phyloP scores from a whole-genome alignment of 1,284 basidiomycete genomes.

The Farysia itapuensis region DNA sequence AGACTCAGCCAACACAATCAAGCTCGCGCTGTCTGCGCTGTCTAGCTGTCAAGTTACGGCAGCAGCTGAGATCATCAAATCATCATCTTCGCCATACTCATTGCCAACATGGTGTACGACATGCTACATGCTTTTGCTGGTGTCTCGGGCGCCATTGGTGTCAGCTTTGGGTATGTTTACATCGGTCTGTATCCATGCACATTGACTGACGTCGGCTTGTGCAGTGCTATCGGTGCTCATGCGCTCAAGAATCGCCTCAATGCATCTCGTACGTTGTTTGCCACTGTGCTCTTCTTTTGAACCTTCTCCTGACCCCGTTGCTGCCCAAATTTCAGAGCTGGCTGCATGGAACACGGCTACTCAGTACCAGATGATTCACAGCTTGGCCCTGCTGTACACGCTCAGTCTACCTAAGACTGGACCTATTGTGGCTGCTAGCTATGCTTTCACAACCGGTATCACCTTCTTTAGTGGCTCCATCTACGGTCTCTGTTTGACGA shows the following conservation, averaged over 20 bases:
- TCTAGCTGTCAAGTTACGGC: no score
- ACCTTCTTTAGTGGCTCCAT: slow-evolving; percentile 55
- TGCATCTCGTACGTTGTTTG: slow-evolving; percentile 36
- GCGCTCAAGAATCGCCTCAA: slow-evolving; percentile 51
- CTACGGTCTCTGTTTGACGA: slow-evolving; percentile 53
- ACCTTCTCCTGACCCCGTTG: background rate
- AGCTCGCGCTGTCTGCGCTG: no score
- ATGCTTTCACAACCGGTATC: slow-evolving; percentile 51
- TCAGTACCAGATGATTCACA: slow-evolving; percentile 55
- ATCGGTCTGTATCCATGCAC: background rate
- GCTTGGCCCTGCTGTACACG: slow-evolving; percentile 47
- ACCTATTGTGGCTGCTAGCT: slow-evolving; percentile 33
- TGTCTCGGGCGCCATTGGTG: slow-evolving; percentile 41
- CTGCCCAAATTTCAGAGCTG: slow-evolving; percentile 21
- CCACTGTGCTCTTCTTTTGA: background rate
- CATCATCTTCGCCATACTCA: no score
- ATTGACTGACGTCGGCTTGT: background rate
- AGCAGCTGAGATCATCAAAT: no score
- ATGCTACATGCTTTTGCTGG: slow-evolving; percentile 42
- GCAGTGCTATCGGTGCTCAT: slow-evolving; percentile 53
- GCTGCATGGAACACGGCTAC: slow-evolving; percentile 53
- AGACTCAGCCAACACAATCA: no score
- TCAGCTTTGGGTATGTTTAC: slow-evolving; percentile 22
- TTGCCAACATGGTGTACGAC: slow-evolving; percentile 21
- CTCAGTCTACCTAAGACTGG: slow-evolving; percentile 29